phyloP scores from a whole-genome alignment of 2,329 filamentous ascomycete genomes.

The Peltaster fructicola region DNA sequence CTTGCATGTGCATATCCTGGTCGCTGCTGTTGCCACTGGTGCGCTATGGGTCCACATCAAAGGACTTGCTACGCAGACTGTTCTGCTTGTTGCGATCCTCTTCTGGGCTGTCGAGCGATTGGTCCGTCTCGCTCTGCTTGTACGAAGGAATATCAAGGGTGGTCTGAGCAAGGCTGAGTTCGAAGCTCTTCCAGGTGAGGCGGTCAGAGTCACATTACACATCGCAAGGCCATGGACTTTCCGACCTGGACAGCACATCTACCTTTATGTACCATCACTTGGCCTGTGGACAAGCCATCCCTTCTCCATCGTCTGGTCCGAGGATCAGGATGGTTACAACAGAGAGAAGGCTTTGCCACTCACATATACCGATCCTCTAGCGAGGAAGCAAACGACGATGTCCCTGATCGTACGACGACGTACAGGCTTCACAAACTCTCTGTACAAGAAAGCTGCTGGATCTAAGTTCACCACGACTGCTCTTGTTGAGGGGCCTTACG shows the following conservation, averaged over 20 bases:
- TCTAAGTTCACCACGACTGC: slow-evolving; percentile 47
- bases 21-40: slow-evolving; percentile 41
- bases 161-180: slow-evolving; percentile 52
- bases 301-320: slow-evolving; percentile 63
- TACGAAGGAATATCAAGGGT: slow-evolving; percentile 48
- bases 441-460: slow-evolving; percentile 51
- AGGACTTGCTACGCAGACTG: slow-evolving; percentile 38
- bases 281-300: slow-evolving; percentile 61
- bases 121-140: slow-evolving; percentile 39
- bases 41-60: slow-evolving; percentile 51
- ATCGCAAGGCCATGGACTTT: slow-evolving; percentile 64
- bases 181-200: slow-evolving; percentile 60
- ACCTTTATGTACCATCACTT: slow-evolving; percentile 58
- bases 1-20: slow-evolving; percentile 51
- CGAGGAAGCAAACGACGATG: slow-evolving; percentile 37
- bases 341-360: slow-evolving; percentile 30
- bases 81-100: slow-evolving; percentile 43
- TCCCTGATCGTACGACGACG: slow-evolving; percentile 77
- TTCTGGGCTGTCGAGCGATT: slow-evolving; percentile 50
- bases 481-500: slow-evolving; percentile 77
- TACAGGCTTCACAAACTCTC: slow-evolving; percentile 69
- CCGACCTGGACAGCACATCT: slow-evolving; percentile 59
- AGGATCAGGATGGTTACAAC: slow-evolving; percentile 33
- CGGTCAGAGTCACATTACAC: slow-evolving; percentile 53
- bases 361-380: slow-evolving; percentile 33